Conservation (phyloP, 1,139 yeast genomes). For the Wickerhamomyces sp. region DNA sequence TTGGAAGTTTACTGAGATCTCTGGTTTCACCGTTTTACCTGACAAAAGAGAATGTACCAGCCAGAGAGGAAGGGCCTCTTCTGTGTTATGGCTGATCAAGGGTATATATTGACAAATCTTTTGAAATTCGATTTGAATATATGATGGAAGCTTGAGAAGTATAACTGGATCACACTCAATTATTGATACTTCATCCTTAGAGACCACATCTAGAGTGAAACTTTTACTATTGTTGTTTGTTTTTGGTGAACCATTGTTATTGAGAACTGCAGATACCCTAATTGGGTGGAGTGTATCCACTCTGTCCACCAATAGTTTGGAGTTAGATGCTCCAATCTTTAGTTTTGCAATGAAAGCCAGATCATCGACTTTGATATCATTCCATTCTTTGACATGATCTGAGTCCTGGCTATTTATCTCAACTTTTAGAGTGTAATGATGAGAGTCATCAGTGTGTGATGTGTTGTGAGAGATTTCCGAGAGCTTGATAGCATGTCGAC, state of each 20-base stretch:
- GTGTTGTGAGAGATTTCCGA: conserved; percentile 1
- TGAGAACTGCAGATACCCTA: neutral
- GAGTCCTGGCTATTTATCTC: conserved; percentile 19
- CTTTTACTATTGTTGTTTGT: neutral
- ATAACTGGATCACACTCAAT: conserved; percentile 2
- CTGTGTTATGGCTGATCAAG: neutral
- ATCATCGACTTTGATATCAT: conserved; percentile 25
- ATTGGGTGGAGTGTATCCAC: conserved; percentile 19
- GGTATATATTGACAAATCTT: neutral
- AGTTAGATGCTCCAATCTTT: conserved; percentile 10
- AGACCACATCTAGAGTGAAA: neutral
- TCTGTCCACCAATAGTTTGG: conserved; percentile 20
- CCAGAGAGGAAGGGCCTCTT: conserved; percentile 30
- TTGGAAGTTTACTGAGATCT: conserved; percentile 16
- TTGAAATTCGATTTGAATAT: neutral
- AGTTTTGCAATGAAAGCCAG: conserved; percentile 25
- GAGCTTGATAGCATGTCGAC: conserved; percentile 28
- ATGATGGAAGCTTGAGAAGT: conserved; percentile 10
- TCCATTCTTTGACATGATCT: conserved; percentile 28
- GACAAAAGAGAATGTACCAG: conserved; percentile 11
- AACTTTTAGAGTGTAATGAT: conserved; percentile 23
- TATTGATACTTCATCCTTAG: neutral
- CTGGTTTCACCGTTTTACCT: neutral
- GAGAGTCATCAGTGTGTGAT: conserved; percentile 16
- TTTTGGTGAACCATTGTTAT: neutral